Evolutionary conservation across 306 rosid species (phyloP).

Genomic region (Acacia confusa): DNA sequence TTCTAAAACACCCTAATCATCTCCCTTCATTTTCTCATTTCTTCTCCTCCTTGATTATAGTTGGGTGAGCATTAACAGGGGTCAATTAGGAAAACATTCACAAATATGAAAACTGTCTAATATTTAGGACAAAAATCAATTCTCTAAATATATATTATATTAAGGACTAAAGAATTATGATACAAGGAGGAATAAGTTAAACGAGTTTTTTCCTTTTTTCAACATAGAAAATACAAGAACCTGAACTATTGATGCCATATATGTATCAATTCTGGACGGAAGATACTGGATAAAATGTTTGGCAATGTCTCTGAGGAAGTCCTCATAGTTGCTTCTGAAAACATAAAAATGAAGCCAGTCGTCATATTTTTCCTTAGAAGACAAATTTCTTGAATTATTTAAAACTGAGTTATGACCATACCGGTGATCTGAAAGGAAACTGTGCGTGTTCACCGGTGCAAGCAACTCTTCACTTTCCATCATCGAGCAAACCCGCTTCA

Average conservation of each 20-base stretch:
- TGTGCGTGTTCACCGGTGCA: slow-evolving; percentile 52
- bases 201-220: too few species aligned
- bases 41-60: too few species aligned
- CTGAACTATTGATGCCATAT: slow-evolving; percentile 83
- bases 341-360: slow-evolving; percentile 19
- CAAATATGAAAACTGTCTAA: too few species aligned
- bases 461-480: slow-evolving; percentile 67
- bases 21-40: too few species aligned
- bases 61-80: too few species aligned
- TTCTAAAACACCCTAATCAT: too few species aligned
- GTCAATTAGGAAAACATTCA: too few species aligned
- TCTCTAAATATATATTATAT: too few species aligned
- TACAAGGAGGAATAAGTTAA: neutral
- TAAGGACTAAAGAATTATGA: neutral
- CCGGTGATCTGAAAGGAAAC: slow-evolving; percentile 91
- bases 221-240: slow-evolving; percentile 33
- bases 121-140: too few species aligned
- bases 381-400: slow-evolving; percentile 17
- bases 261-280: slow-evolving; percentile 76
- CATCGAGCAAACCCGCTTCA: slow-evolving; percentile 66
- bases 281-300: slow-evolving; percentile 76
- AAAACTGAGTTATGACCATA: slow-evolving; percentile 34
- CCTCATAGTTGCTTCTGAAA: slow-evolving; percentile 78
- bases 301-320: slow-evolving; percentile 76
- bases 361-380: slow-evolving; percentile 9